phyloP scores from a whole-genome alignment of 345 rosid genomes.

The Populus alba region DNA sequence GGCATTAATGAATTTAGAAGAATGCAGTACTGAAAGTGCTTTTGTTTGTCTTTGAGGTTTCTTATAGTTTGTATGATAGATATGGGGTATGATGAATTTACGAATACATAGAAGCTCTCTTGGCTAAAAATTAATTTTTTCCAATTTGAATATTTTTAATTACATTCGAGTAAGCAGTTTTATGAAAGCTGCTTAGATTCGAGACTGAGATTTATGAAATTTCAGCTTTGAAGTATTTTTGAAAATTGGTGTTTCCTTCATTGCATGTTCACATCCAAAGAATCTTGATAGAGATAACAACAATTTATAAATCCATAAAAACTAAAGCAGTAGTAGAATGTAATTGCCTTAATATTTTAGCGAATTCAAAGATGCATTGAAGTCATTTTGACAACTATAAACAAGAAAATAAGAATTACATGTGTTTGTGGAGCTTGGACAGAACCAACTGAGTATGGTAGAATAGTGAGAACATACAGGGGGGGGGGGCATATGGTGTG shows the following conservation, averaged over 20 bases:
- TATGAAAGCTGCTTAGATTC: neutral
- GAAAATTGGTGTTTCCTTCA: neutral
- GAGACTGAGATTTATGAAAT: neutral
- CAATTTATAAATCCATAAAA: too few species aligned
- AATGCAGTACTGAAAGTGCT: neutral
- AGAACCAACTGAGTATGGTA: neutral
- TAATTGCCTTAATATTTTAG: neutral
- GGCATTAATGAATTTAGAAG: neutral
- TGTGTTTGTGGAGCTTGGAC: neutral
- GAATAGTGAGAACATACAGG: neutral
- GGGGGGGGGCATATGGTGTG: neutral
- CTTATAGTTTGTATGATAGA: neutral
- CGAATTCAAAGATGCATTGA: neutral
- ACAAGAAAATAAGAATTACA: neutral
- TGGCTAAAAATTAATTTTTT: neutral
- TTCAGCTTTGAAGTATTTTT: neutral
- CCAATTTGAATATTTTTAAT: neutral
- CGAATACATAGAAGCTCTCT: neutral
- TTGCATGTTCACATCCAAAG: neutral
- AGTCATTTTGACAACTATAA: neutral
- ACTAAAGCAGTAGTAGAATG: neutral
- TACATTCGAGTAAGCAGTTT: neutral
- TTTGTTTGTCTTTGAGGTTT: neutral
- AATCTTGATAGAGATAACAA: too few species aligned
- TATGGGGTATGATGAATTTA: neutral